Evolutionary conservation across 2,329 filamentous ascomycete species (phyloP).

Genomic region (Epichloe festucae): DNA sequence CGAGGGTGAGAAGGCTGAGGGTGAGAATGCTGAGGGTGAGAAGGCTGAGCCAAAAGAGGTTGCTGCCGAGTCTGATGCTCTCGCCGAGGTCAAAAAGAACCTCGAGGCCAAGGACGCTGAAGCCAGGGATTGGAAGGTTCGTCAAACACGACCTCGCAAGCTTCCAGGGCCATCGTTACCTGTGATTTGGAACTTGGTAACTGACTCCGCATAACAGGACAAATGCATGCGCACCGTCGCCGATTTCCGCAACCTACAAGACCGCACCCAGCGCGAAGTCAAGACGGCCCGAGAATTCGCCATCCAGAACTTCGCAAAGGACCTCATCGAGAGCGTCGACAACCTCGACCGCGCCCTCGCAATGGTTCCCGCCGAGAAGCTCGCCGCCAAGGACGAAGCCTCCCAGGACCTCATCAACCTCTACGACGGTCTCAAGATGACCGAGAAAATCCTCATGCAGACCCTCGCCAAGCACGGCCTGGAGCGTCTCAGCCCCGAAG

Average conservation of each 20-base stretch:
- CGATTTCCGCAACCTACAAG: slow-evolving; percentile 96
- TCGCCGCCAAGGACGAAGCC: slow-evolving; percentile 41
- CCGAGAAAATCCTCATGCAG: slow-evolving; percentile 72
- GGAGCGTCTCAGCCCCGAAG: slow-evolving; percentile 71
- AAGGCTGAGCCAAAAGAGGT: slow-evolving; percentile 17
- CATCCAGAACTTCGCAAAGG: slow-evolving; percentile 88
- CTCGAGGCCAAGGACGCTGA: slow-evolving; percentile 40
- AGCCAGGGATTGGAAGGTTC: slow-evolving; percentile 70
- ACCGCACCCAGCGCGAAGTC: slow-evolving; percentile 83
- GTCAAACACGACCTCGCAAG: slow-evolving; percentile 9
- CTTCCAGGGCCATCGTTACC: not conserved
- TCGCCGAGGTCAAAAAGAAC: slow-evolving; percentile 35
- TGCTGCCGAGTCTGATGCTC: slow-evolving; percentile 20
- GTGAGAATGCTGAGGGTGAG: slow-evolving; percentile 14
- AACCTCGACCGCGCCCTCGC: slow-evolving; percentile 88
- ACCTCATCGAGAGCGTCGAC: slow-evolving; percentile 89
- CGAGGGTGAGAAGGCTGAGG: slow-evolving; percentile 14
- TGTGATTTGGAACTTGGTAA: not conserved
- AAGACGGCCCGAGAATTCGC: slow-evolving; percentile 82
- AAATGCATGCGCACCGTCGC: slow-evolving; percentile 88
- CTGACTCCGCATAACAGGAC: slow-evolving; percentile 45
- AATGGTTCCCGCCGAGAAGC: slow-evolving; percentile 64
- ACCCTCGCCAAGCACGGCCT: slow-evolving; percentile 91
- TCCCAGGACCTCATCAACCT: slow-evolving; percentile 65
- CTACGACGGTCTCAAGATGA: slow-evolving; percentile 90